Conservation (phyloP, 2,329 filamentous ascomycete species). For the Nannizzia gypsea region DNA sequence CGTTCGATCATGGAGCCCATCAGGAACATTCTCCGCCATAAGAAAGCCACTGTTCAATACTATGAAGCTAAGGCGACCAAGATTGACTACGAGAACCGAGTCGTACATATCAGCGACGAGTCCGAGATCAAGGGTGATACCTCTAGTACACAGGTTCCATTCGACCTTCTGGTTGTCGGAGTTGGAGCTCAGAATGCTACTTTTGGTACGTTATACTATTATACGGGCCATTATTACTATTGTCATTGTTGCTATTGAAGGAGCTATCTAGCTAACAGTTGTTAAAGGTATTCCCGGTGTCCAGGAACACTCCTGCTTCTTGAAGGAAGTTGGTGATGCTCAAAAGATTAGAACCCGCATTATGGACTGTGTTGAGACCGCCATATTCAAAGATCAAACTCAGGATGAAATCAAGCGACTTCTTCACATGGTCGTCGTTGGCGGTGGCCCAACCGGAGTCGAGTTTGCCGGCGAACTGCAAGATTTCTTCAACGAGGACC, state of each 20-base stretch:
- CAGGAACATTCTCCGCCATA: slow-evolving; percentile 87
- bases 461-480: slow-evolving; percentile 97
- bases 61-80: slow-evolving; percentile 97
- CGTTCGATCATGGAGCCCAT: slow-evolving; percentile 99
- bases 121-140: slow-evolving; percentile 82
- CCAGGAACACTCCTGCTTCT: slow-evolving; percentile 86
- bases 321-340: slow-evolving; percentile 95
- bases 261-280: not conserved
- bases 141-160: slow-evolving; percentile 76
- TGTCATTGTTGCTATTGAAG: too few relatives aligned
- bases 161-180: slow-evolving; percentile 95
- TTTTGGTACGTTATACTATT: slow-evolving; percentile 51
- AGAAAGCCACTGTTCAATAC: slow-evolving; percentile 85
- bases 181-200: slow-evolving; percentile 98
- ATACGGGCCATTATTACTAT: not conserved
- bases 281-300: slow-evolving; percentile 70
- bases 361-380: slow-evolving; percentile 99
- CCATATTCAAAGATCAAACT: slow-evolving; percentile 92
- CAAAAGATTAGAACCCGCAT: slow-evolving; percentile 96
- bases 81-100: slow-evolving; percentile 82
- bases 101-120: slow-evolving; percentile 80
- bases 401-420: slow-evolving; percentile 82
- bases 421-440: slow-evolving; percentile 93
- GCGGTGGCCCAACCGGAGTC: slow-evolving; percentile 90
- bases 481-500: slow-evolving; percentile 96